phyloP scores from a whole-genome alignment of 805 yeast genomes.

The Nakazawaea holstii region DNA sequence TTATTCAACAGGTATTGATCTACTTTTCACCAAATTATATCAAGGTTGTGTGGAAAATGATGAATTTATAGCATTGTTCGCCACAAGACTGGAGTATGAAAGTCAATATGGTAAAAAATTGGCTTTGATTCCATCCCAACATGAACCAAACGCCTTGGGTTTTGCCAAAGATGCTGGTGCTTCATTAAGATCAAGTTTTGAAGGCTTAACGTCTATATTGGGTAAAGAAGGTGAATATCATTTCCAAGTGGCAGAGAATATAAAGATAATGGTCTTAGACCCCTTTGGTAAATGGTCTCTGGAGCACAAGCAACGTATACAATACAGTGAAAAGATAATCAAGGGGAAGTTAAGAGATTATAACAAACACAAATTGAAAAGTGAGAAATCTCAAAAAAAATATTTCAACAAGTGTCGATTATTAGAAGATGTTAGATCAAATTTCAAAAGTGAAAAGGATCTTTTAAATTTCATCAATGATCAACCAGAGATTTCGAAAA shows the following conservation, averaged over 20 bases:
- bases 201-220: constrained; percentile 51
- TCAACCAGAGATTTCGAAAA: constrained; percentile 2
- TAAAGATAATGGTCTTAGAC: constrained; percentile 52
- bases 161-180: constrained; percentile 55
- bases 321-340: constrained; percentile 51
- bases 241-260: constrained; percentile 54
- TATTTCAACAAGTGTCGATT: constrained; percentile 76
- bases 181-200: constrained; percentile 57
- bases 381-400: constrained; percentile 51
- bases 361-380: constrained; percentile 37
- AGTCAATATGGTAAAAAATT: constrained; percentile 56
- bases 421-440: constrained; percentile 58
- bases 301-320: constrained; percentile 65
- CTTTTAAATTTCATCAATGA: constrained; percentile 22
- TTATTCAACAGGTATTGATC: constrained; percentile 46
- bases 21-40: constrained; percentile 45
- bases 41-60: constrained; percentile 68
- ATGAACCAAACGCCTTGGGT: constrained; percentile 33
- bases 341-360: constrained; percentile 46
- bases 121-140: constrained; percentile 29
- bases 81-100: constrained; percentile 70
- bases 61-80: constrained; percentile 59
- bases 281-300: constrained; percentile 75
- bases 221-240: constrained; percentile 54
- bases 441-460: constrained; percentile 40